Base-by-base conservation (phyloP, 2,329 filamentous ascomycete genomes). In the Fulvia fulva region DNA sequence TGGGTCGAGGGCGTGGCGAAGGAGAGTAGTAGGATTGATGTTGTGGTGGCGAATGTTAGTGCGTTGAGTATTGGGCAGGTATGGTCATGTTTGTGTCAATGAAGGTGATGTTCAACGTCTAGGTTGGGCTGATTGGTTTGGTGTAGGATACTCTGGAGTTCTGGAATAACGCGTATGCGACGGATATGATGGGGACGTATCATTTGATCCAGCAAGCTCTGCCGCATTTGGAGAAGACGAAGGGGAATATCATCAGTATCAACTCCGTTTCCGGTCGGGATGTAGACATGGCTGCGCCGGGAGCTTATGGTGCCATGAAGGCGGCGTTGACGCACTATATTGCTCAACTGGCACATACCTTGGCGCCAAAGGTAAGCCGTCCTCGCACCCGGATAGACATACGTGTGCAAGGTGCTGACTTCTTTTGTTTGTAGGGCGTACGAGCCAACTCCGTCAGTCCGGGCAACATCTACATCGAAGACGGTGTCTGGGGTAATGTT, bases 291-390 rank as follows among this genome's bases (percentile, higher is more conserved):
- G 73, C 71, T 2, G 68, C 70, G 2, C 71, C 73, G 0, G 67
- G 68, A 2, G 73, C 74, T 1, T 75, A 75, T 58, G 73, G 73
- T 3, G 59, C 72, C 7, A 65, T 74, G 61, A 74, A 73, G 49
- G 72, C 74, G 3, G 72, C 72, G 1, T 47, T 75, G 32, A 67
- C 74, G 32, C 72, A 74, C 55, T 76, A 76, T 55, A 74, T 67
- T 19, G 67, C 71, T 1, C 67, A 70, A 53, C 64, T 76, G 12
- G 73, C 72, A 16, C 70, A 71, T 44, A 68, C 63, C 4, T 56
- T 73, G 30, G 74, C 73, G 8, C 65, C 70, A 1, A 70, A 73
- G 51, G 72, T 37, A 16, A 37, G 34, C 28, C 28, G 8, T 9
- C 7, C 16, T 14, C 3, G 5, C 5, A 16, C 34, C 34, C 34